These are phyloP conservation scores for Erysiphe neolycopersici DNA, from an alignment of 2,329 filamentous ascomycete species.

Conservation along the genomic window DNA sequence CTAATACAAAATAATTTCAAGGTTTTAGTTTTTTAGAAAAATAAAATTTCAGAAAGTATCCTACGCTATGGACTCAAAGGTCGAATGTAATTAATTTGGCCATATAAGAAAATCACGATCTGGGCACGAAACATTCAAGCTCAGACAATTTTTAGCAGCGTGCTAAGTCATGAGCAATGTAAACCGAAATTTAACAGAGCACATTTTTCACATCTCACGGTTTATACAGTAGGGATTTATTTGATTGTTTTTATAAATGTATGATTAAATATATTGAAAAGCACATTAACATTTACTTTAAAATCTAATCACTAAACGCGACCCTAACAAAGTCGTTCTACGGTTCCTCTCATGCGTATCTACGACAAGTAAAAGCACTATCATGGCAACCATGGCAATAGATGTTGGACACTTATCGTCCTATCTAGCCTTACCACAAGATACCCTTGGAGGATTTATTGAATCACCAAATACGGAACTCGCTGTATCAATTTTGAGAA, in stretches of 20 bases:
- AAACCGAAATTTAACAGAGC: too few species aligned
- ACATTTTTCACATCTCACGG: too few species aligned
- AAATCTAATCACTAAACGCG: not conserved
- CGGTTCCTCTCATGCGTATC: not conserved
- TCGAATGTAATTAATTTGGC: too few species aligned
- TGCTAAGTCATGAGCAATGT: too few species aligned
- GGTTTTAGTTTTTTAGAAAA: too few species aligned
- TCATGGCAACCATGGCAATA: conserved; percentile 32
- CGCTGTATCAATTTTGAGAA: conserved; percentile 45
- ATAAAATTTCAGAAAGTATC: too few species aligned
- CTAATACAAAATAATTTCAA: too few species aligned
- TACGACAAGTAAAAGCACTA: conserved; percentile 4
- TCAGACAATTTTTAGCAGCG: too few species aligned
- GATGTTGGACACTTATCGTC: conserved; percentile 49
- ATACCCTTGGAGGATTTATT: conserved; percentile 30
- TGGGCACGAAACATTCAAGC: too few species aligned
- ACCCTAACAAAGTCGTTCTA: not conserved
- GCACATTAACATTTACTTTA: not conserved
- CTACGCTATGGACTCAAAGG: too few species aligned
- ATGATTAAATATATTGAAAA: not conserved
- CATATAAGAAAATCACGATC: too few species aligned
- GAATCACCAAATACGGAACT: conserved; percentile 53
- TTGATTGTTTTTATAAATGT: not conserved
- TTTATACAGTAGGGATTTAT: too few species aligned
- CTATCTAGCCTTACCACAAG: conserved; percentile 41